Conservation (phyloP, 2,329 filamentous ascomycete species). For the Alternaria triticina region DNA sequence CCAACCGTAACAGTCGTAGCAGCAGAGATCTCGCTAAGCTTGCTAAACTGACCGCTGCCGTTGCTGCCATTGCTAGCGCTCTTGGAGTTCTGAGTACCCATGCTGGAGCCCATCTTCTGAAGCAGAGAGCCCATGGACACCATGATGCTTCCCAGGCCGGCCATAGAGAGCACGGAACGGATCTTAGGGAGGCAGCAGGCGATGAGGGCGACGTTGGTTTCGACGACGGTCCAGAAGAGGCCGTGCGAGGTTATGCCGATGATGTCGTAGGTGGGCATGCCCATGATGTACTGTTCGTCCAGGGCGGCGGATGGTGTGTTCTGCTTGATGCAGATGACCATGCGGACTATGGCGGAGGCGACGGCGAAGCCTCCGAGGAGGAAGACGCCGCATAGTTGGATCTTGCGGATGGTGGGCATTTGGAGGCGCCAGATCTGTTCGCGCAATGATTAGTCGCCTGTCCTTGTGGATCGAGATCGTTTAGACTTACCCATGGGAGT, state of each 20-base stretch:
- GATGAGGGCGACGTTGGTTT: constrained; percentile 8
- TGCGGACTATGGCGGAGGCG: constrained; percentile 5
- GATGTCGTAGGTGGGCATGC: constrained; percentile 13
- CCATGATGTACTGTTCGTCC: constrained; percentile 5
- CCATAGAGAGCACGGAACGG: constrained; percentile 1
- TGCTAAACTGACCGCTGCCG: not conserved
- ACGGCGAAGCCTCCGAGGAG: constrained; percentile 11
- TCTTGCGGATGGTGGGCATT: constrained; percentile 5
- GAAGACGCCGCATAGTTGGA: constrained; percentile 9
- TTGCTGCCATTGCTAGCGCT: not conserved
- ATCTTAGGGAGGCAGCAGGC: constrained; percentile 7
- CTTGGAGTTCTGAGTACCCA: constrained; percentile 4
- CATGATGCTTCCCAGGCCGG: constrained; percentile 1
- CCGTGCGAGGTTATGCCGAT: constrained; percentile 11
- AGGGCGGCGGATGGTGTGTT: constrained; percentile 8
- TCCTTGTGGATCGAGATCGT: not conserved
- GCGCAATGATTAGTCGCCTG: not conserved
- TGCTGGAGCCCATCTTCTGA: constrained; percentile 4
- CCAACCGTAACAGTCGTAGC: not conserved
- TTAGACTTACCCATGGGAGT: constrained; percentile 7
- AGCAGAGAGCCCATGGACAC: constrained; percentile 7
- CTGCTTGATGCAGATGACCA: constrained; percentile 14
- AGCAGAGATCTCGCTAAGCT: constrained; percentile 10
- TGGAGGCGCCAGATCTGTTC: constrained; percentile 11
- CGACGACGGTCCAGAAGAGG: constrained; percentile 10